phyloP scores from a whole-genome alignment of 441 rosid species.

The Viola pubescens region DNA sequence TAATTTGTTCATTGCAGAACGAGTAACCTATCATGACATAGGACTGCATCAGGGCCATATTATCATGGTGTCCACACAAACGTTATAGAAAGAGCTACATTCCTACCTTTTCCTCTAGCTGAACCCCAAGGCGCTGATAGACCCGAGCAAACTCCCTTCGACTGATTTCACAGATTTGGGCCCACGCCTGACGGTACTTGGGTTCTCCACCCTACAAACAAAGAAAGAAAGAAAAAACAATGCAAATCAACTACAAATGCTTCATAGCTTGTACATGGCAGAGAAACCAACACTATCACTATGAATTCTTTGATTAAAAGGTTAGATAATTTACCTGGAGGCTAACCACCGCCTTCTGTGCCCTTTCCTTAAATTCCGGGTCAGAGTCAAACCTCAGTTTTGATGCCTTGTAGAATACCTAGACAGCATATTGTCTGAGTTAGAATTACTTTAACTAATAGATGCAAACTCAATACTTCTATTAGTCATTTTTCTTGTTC shows the following conservation, averaged over 20 bases:
- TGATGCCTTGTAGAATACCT: conserved; percentile 80
- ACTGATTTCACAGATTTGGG: conserved; percentile 79
- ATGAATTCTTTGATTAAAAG: not conserved
- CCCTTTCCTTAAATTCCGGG: conserved; percentile 67
- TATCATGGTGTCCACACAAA: not conserved
- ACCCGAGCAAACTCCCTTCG: conserved; percentile 69
- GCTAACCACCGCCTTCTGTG: conserved; percentile 82
- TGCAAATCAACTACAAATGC: not conserved
- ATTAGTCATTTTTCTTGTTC: not conserved
- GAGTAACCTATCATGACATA: too few species aligned
- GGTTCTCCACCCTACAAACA: conserved; percentile 68
- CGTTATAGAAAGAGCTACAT: conserved; percentile 1
- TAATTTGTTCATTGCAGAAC: too few species aligned
- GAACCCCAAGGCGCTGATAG: conserved; percentile 62
- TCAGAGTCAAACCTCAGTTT: conserved; percentile 68
- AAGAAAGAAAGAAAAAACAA: not conserved
- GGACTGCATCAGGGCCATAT: not conserved
- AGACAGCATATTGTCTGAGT: conserved; percentile 17
- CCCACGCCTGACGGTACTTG: conserved; percentile 69
- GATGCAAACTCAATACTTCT: not conserved
- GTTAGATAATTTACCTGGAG: conserved; percentile 57
- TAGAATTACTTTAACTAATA: conserved; percentile 13
- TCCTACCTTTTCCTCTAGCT: conserved; percentile 73
- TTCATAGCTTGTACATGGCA: not conserved
- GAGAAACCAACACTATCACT: not conserved